Conservation (phyloP, 441 rosid species). For the Theobroma grandiflorum region DNA sequence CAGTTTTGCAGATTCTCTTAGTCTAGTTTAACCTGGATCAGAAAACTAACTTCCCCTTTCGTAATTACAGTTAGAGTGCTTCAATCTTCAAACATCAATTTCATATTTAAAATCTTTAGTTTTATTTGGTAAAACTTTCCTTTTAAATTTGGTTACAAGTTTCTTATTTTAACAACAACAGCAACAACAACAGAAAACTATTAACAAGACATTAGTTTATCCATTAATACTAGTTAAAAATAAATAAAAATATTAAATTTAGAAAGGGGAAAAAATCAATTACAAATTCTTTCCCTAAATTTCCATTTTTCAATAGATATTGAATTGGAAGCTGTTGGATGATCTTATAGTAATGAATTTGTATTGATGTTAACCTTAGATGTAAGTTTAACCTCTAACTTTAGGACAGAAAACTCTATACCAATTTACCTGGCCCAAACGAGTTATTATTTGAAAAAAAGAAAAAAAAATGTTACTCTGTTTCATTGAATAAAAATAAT, state of each 20-base stretch:
- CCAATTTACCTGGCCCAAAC: too few species aligned
- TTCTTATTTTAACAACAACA: background rate
- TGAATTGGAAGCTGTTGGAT: too few species aligned
- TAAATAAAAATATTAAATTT: too few species aligned
- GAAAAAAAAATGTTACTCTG: background rate
- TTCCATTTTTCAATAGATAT: too few species aligned
- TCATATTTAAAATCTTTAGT: background rate
- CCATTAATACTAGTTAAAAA: too few species aligned
- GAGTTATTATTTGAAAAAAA: background rate
- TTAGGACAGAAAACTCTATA: background rate
- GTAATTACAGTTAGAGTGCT: background rate
- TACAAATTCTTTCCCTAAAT: too few species aligned
- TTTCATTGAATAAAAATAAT: background rate
- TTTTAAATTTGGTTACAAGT: background rate
- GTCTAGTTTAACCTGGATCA: background rate
- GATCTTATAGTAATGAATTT: too few species aligned
- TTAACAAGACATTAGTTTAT: background rate
- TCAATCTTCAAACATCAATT: background rate
- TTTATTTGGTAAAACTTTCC: background rate
- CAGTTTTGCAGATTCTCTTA: background rate
- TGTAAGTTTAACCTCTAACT: too few species aligned
- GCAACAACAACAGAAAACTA: background rate
- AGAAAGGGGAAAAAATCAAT: too few species aligned
- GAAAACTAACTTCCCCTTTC: conserved; percentile 3
- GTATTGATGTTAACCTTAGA: too few species aligned